A percentile compares a stretch with the other conserved stretches of the same genome.
These are phyloP conservation scores for Dimargaris xerosporica DNA, from an alignment of 192 early-diverging fungal genomes.

Conservation along the genomic window DNA sequence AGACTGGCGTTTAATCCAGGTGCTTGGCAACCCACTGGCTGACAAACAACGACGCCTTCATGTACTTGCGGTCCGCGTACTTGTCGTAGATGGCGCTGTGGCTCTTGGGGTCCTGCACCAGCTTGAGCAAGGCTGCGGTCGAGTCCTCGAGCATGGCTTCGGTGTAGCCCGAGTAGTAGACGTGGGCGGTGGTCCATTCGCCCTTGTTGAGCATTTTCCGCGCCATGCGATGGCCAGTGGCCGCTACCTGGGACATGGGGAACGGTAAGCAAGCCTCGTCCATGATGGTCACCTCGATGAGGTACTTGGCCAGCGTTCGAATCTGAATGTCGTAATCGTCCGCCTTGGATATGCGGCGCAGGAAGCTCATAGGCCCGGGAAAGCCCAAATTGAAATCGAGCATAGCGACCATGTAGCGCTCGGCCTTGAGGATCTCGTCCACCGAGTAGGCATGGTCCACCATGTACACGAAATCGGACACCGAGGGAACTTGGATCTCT, in stretches of 20 bases:
- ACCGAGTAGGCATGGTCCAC: slow-evolving; percentile 61
- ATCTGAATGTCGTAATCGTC: slow-evolving; percentile 83
- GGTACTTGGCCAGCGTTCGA: slow-evolving; percentile 84
- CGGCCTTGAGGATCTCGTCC: slow-evolving; percentile 79
- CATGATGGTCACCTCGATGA: slow-evolving; percentile 85
- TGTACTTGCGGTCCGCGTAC: slow-evolving; percentile 62
- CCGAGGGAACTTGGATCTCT: slow-evolving; percentile 73
- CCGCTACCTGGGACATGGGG: slow-evolving; percentile 60
- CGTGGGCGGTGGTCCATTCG: slow-evolving; percentile 60
- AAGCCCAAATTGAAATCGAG: slow-evolving; percentile 81
- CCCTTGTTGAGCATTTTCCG: slow-evolving; percentile 59
- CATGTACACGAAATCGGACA: slow-evolving; percentile 76
- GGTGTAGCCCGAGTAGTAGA: slow-evolving; percentile 68
- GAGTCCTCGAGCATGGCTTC: slow-evolving; percentile 39
- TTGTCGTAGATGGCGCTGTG: slow-evolving; percentile 57
- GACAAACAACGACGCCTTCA: slow-evolving; percentile 70
- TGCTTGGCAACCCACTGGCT: too few species aligned
- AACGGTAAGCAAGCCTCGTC: slow-evolving; percentile 63
- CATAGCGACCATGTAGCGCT: slow-evolving; percentile 78
- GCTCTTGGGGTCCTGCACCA: slow-evolving; percentile 59
- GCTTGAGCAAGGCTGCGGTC: too few species aligned
- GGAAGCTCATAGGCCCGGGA: slow-evolving; percentile 80
- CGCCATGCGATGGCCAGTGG: slow-evolving; percentile 63
- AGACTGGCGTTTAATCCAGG: too few species aligned
- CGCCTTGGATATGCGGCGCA: slow-evolving; percentile 75